Base-by-base conservation (phyloP, 768 basidiomycete genomes). In the Leccinum barrowsii region DNA sequence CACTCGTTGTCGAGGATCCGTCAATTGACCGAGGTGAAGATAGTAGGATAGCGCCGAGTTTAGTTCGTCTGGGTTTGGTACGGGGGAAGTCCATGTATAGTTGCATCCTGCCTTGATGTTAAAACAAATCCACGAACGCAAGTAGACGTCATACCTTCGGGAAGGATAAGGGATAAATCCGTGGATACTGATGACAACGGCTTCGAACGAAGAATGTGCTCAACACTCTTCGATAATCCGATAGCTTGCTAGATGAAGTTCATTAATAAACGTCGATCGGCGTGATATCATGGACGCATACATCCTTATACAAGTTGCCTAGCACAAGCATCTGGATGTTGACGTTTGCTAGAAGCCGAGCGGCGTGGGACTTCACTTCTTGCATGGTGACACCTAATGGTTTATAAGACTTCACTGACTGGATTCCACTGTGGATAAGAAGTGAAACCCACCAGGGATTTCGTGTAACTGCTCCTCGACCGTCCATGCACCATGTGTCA, bases 41-140 rank as follows among this genome's bases (percentile, higher is more conserved):
- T 89, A 94, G 75, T 97, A 98, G 3, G 89, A 86, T 54, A 98
- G 69, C 2, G 89, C 83, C 6, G 89, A 92, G 75, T 98, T 99
- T 51, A 87, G 77, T 73, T 99, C 89, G 64, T 91, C 85, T 2
- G 85, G 81, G 71, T 98, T 98, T 4, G 86, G 85, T 24, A 96
- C 83, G 2, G 79, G 78, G 2, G 81, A 66, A 7, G 83, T 77
- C 79, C 85, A 88, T 54, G 87, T 78, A 64, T 80, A 81, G 67
- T 94, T 88, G 48, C 83, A 86, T 5, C 81, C 94, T 94, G 66
- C 11, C 24, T 50, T 1, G 60, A 53, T 21, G 54, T 73, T 34
- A 67, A 44, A 49, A 56, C 40, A 40, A 60, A 17, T 37, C 34
- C 40, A 44, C 15, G 26, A 42, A 42, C 8, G 10, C 19, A 15